Conservation (phyloP, 139 green algal genomes). For the Desmodesmus armatus region DNA sequence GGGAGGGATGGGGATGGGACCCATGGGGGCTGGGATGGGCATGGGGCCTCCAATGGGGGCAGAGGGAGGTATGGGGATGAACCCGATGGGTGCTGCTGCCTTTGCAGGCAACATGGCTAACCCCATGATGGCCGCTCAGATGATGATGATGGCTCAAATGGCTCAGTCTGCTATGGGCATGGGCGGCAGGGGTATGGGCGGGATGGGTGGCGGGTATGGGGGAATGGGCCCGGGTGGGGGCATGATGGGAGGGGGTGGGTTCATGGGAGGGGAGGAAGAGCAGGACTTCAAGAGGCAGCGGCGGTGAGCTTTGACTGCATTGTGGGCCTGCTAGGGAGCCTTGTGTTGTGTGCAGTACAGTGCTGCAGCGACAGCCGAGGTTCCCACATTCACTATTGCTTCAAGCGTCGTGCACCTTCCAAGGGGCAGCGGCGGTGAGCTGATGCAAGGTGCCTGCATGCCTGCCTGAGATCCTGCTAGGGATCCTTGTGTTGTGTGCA, state of each 20-base stretch:
- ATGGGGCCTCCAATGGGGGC: not conserved
- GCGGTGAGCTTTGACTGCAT: not conserved
- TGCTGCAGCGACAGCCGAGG: too few species aligned
- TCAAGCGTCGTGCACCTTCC: too few species aligned
- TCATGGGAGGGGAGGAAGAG: constrained; percentile 19
- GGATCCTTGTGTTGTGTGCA: too few species aligned
- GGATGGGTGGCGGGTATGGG: not conserved
- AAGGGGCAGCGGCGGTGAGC: too few species aligned
- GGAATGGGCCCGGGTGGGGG: constrained; percentile 2
- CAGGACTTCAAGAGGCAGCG: constrained; percentile 40
- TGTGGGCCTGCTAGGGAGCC: not conserved
- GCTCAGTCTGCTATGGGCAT: constrained; percentile 4
- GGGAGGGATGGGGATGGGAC: constrained; percentile 3
- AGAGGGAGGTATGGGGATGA: too few species aligned
- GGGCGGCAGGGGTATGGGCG: constrained; percentile 6
- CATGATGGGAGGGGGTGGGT: constrained; percentile 17
- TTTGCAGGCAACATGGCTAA: too few species aligned
- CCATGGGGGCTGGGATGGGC: constrained; percentile 16
- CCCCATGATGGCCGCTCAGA: constrained; percentile 13
- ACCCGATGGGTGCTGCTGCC: too few species aligned
- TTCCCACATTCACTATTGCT: too few species aligned
- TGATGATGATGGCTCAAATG: constrained; percentile 47
- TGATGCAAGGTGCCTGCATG: too few species aligned
- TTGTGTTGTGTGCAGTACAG: not conserved
- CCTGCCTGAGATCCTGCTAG: too few species aligned